These are phyloP conservation scores for Byssothecium circinans DNA, from an alignment of 2,329 filamentous ascomycete species.

Conservation along the genomic window DNA sequence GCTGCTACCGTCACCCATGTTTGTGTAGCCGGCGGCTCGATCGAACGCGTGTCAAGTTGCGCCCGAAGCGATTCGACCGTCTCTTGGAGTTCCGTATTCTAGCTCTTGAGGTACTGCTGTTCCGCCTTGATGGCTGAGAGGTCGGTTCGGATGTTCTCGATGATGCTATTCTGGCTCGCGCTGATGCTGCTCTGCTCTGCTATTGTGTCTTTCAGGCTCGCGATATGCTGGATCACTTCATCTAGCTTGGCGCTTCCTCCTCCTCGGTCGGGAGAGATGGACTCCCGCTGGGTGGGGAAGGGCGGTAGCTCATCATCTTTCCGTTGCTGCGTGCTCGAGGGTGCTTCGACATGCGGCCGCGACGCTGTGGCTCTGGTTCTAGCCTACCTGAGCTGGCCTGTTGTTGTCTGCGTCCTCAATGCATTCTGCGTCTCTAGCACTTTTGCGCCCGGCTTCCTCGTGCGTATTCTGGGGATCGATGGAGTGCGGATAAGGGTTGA, in stretches of 20 bases:
- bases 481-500: conserved; percentile 6
- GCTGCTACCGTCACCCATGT: conserved; percentile 12
- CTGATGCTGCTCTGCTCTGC: conserved; percentile 9
- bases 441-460: conserved; percentile 10
- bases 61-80: conserved; percentile 4
- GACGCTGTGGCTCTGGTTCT: conserved; percentile 8
- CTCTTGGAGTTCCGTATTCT: conserved; percentile 6
- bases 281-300: conserved; percentile 4
- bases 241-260: conserved; percentile 1
- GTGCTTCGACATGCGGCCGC: conserved; percentile 5
- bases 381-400: conserved; percentile 4
- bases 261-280: conserved; percentile 5
- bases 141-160: conserved; percentile 2
- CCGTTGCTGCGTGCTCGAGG: conserved; percentile 5
- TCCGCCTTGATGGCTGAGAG: conserved; percentile 2
- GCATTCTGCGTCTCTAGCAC: conserved; percentile 4
- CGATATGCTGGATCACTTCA: conserved; percentile 8
- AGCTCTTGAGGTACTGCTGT: conserved; percentile 8
- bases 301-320: conserved; percentile 10
- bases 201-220: conserved; percentile 10
- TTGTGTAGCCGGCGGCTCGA: conserved; percentile 5
- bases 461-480: conserved; percentile 7
- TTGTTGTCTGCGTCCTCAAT: conserved; percentile 4
- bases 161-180: conserved; percentile 5
- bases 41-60: conserved; percentile 10